Conservation (phyloP, 495 filamentous ascomycete genomes). For the Pyrenula aspistea region DNA sequence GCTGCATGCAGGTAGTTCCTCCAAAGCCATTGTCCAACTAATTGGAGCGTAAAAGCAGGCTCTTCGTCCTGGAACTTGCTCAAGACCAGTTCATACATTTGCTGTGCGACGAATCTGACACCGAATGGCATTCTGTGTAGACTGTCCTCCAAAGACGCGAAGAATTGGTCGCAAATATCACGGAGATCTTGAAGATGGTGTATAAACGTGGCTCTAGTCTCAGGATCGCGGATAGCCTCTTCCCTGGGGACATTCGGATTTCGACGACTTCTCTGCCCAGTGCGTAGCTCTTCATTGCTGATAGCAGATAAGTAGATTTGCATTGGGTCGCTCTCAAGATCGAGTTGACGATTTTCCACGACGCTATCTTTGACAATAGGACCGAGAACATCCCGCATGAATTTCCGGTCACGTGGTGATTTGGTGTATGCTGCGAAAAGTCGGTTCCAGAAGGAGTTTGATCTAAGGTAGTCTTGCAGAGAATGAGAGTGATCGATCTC, state of each 20-base stretch:
- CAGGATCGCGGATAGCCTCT: constrained; percentile 82
- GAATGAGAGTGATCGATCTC: constrained; percentile 65
- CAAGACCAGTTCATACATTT: constrained; percentile 69
- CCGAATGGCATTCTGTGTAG: constrained; percentile 87
- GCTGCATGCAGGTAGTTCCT: constrained; percentile 87
- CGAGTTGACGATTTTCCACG: constrained; percentile 78
- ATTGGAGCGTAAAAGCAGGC: constrained; percentile 64
- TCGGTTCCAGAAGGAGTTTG: constrained; percentile 87
- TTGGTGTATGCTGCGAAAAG: constrained; percentile 79
- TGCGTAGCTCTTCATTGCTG: constrained; percentile 92
- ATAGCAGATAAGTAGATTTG: constrained; percentile 92
- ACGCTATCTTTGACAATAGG: constrained; percentile 76
- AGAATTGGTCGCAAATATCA: constrained; percentile 85
- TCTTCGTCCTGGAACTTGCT: constrained; percentile 69
- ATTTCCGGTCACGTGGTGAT: constrained; percentile 86
- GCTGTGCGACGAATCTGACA: constrained; percentile 74
- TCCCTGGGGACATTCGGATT: constrained; percentile 76
- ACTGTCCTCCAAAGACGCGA: constrained; percentile 66
- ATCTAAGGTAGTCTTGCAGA: constrained; percentile 76
- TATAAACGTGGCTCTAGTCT: constrained; percentile 85
- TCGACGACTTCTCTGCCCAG: constrained; percentile 68
- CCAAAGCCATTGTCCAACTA: constrained; percentile 85
- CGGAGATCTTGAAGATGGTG: constrained; percentile 85
- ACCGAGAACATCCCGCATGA: constrained; percentile 72
- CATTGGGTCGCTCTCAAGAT: constrained; percentile 93